Conservation (phyloP, 768 basidiomycete genomes). For the Leccinum obscurum region DNA sequence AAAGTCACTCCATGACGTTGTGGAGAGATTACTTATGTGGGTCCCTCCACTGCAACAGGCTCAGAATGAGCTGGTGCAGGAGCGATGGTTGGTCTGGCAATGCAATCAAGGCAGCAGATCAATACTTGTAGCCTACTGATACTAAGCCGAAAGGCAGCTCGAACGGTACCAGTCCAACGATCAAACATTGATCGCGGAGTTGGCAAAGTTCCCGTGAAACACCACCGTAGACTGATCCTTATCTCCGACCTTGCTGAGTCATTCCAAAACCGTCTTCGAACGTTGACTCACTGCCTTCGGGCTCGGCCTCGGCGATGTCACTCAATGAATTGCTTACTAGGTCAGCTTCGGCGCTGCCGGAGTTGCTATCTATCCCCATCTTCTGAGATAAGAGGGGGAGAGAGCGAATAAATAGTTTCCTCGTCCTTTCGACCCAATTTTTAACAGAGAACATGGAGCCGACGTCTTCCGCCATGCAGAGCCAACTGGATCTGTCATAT, state of each 20-base stretch:
- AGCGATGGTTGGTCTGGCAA: too few relatives aligned
- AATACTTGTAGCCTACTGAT: too few relatives aligned
- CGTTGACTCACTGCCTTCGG: neutral
- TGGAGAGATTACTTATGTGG: too few relatives aligned
- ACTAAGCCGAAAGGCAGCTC: too few relatives aligned
- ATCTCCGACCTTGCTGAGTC: neutral
- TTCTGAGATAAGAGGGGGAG: neutral
- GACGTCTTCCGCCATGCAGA: neutral
- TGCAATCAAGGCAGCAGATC: too few relatives aligned
- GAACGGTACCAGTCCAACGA: too few relatives aligned
- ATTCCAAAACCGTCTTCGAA: neutral
- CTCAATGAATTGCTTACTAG: neutral
- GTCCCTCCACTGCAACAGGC: too few relatives aligned
- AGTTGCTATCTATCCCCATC: neutral
- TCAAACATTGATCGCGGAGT: too few relatives aligned
- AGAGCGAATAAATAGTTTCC: neutral
- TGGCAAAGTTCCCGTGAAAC: too few relatives aligned
- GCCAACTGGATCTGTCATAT: neutral
- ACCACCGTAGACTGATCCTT: too few relatives aligned
- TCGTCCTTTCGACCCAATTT: neutral
- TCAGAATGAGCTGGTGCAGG: too few relatives aligned
- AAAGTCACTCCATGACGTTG: neutral
- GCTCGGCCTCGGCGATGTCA: neutral
- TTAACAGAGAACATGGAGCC: neutral
- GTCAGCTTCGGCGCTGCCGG: neutral